Conservation (phyloP, 768 basidiomycete species). For the Serpula lacrymans region DNA sequence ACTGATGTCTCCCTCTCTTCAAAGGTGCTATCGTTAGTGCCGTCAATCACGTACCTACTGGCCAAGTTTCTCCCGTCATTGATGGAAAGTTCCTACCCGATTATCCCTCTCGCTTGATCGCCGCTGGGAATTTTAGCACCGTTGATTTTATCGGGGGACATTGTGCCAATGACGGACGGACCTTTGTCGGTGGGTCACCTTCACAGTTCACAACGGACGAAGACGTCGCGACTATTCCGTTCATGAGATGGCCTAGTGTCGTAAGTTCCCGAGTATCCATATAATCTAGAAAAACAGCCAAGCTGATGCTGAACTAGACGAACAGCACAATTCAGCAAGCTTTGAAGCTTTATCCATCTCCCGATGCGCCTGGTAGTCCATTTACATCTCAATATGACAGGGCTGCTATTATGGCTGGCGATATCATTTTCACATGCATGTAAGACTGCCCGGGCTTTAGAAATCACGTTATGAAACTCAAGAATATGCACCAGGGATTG, state of each 20-base stretch:
- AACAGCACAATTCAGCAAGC: slow-evolving; percentile 34
- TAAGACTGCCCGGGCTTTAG: slow-evolving; percentile 12
- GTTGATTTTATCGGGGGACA: slow-evolving; percentile 40
- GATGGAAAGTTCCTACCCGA: slow-evolving; percentile 32
- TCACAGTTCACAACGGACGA: slow-evolving; percentile 37
- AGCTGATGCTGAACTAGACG: slow-evolving; percentile 19
- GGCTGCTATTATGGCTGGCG: slow-evolving; percentile 38
- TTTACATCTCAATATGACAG: slow-evolving; percentile 40
- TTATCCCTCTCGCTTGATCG: slow-evolving; percentile 34
- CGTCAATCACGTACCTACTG: slow-evolving; percentile 33
- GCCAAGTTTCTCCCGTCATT: slow-evolving; percentile 26
- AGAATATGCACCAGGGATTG: slow-evolving; percentile 31
- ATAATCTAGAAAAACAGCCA: background rate
- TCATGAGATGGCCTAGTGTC: slow-evolving; percentile 34
- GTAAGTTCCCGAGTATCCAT: slow-evolving; percentile 15
- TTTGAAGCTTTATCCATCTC: slow-evolving; percentile 36
- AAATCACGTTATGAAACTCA: background rate
- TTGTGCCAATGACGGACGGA: slow-evolving; percentile 41
- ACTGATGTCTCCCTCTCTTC: too few species aligned
- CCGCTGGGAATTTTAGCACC: slow-evolving; percentile 26
- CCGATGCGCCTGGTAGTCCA: slow-evolving; percentile 29
- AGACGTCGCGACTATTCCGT: slow-evolving; percentile 32
- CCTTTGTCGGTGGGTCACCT: slow-evolving; percentile 37
- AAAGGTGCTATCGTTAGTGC: slow-evolving; percentile 38
- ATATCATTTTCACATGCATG: slow-evolving; percentile 44